A percentile compares a stretch with the other conserved stretches of the same genome.
Conservation (phyloP, 2,329 filamentous ascomycete genomes). For the Macroventuria anomochaeta region DNA sequence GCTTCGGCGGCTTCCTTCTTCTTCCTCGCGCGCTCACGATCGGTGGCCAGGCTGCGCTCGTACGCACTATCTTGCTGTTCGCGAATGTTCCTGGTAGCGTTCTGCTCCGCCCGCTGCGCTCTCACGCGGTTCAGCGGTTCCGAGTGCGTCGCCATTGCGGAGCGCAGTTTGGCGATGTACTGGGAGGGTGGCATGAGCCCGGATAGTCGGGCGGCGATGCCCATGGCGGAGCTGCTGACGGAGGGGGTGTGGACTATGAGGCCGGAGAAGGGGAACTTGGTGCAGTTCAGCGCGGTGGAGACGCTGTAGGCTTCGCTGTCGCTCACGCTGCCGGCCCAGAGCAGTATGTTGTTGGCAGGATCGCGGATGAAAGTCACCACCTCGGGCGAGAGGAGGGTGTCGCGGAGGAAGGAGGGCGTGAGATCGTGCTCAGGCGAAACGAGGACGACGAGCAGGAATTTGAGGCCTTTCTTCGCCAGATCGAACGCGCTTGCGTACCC, state of each 20-base stretch:
- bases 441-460: constrained; percentile 87
- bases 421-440: constrained; percentile 95
- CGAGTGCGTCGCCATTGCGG: constrained; percentile 76
- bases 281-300: constrained; percentile 82
- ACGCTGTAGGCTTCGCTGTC: constrained; percentile 96
- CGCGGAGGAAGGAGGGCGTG: constrained; percentile 77
- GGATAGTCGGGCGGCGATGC: constrained; percentile 78
- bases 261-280: constrained; percentile 89
- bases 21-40: constrained; percentile 81
- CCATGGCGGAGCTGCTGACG: constrained; percentile 86
- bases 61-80: constrained; percentile 92
- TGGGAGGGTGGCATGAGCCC: constrained; percentile 73
- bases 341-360: constrained; percentile 76
- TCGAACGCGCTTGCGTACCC: constrained; percentile 94
- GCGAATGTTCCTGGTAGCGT: constrained; percentile 80
- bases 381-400: constrained; percentile 79
- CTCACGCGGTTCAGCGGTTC: constrained; percentile 76
- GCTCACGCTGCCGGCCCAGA: constrained; percentile 93
- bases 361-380: constrained; percentile 77
- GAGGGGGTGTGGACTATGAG: constrained; percentile 87
- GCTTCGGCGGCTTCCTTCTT: constrained; percentile 76
- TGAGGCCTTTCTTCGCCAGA: constrained; percentile 85
- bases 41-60: constrained; percentile 85
- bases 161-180: constrained; percentile 77
- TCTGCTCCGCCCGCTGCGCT: constrained; percentile 78